Conservation (phyloP, 225 moss, liverwort and hornwort species). For the Pseudisothecium myosuroides region DNA sequence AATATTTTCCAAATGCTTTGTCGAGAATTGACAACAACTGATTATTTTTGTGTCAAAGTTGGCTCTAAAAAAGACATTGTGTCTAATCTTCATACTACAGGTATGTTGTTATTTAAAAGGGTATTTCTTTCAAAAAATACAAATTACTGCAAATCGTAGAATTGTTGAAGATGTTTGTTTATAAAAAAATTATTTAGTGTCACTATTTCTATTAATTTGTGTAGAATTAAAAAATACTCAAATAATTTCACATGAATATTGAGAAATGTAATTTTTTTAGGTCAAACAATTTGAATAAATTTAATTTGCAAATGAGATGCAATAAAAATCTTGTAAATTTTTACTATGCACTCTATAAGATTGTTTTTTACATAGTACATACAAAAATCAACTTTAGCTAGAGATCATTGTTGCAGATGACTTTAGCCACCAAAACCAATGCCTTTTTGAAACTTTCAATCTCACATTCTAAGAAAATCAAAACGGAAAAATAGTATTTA, state of each 20-base stretch:
- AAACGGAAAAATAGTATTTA: background rate
- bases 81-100: background rate
- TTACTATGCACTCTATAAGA: background rate
- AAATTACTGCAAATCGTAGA: no score
- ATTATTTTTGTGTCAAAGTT: conserved; percentile 37
- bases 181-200: no score
- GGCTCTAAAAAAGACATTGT: conserved; percentile 2
- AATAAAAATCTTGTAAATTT: background rate
- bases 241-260: accelerated
- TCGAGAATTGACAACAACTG: conserved; percentile 9
- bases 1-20: conserved; percentile 34
- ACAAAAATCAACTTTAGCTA: background rate
- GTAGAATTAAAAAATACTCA: background rate
- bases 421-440: background rate
- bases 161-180: background rate
- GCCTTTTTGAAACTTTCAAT: background rate
- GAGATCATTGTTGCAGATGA: background rate
- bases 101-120: background rate
- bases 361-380: background rate
- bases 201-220: background rate
- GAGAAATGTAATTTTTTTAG: background rate
- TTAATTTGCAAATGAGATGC: no score
- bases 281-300: background rate
- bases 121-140: no score
- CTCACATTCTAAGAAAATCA: background rate